phyloP scores from a whole-genome alignment of 2,329 filamentous ascomycete genomes.

The Hypomyces rosellus region DNA sequence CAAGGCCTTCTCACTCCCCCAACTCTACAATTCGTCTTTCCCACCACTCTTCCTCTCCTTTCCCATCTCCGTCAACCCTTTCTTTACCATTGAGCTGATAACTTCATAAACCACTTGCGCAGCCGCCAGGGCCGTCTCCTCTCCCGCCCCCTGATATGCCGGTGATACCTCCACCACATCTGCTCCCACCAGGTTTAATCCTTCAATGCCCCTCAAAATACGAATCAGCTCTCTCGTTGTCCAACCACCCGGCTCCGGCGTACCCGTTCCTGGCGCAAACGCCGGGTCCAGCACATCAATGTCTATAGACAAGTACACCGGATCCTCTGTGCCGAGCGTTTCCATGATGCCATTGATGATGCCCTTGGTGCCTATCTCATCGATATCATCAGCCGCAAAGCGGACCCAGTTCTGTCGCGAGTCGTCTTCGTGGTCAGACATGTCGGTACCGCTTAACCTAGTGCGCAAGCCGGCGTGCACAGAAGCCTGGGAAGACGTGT shows the following conservation, averaged over 20 bases:
- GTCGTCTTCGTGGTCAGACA: conserved; percentile 65
- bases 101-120: conserved; percentile 83
- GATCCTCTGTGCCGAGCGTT: conserved; percentile 66
- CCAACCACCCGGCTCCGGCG: conserved; percentile 87
- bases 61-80: conserved; percentile 31
- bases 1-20: background rate
- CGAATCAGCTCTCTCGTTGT: conserved; percentile 81
- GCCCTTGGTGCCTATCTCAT: conserved; percentile 68
- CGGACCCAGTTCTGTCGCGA: conserved; percentile 70
- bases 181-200: conserved; percentile 77
- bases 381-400: conserved; percentile 77
- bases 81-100: conserved; percentile 68
- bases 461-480: conserved; percentile 83
- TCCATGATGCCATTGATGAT: conserved; percentile 65
- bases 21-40: conserved; percentile 34
- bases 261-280: conserved; percentile 67
- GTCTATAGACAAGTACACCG: conserved; percentile 74
- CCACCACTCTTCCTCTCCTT: conserved; percentile 24
- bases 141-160: conserved; percentile 72
- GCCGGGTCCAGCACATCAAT: conserved; percentile 80
- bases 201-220: conserved; percentile 75
- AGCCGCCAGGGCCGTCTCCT: conserved; percentile 75
- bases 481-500: conserved; percentile 59
- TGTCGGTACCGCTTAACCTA: conserved; percentile 60
- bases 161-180: conserved; percentile 84